These are phyloP conservation scores for Ammopiptanthus mongolicus DNA, from an alignment of 306 rosid genomes.

Conservation along the genomic window DNA sequence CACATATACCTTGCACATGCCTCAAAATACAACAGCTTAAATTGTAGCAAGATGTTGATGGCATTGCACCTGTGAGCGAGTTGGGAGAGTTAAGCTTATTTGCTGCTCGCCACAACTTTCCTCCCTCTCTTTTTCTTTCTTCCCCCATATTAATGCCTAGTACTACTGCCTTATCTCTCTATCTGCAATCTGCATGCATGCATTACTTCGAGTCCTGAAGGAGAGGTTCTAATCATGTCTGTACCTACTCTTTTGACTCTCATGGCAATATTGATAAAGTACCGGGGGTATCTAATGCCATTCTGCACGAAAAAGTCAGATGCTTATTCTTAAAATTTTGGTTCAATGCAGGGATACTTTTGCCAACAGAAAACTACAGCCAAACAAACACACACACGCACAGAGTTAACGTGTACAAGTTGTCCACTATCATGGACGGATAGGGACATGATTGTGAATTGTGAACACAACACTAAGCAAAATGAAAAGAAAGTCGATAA, in stretches of 20 bases:
- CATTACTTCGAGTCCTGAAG: no score
- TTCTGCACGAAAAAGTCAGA: background rate
- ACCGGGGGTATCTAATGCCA: constrained; percentile 56
- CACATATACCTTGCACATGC: constrained; percentile 79
- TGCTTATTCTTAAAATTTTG: constrained; percentile 19
- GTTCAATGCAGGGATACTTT: constrained; percentile 51
- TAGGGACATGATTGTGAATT: constrained; percentile 75
- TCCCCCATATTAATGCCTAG: background rate
- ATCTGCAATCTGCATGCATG: no score
- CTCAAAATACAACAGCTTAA: constrained; percentile 23
- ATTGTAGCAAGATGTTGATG: constrained; percentile 42
- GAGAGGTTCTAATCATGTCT: constrained; percentile 43
- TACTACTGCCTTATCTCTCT: background rate
- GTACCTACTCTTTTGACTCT: constrained; percentile 46
- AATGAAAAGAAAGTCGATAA: constrained; percentile 27
- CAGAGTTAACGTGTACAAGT: constrained; percentile 59
- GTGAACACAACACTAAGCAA: constrained; percentile 40
- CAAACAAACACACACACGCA: constrained; percentile 23
- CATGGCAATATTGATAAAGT: constrained; percentile 39
- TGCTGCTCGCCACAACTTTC: constrained; percentile 50
- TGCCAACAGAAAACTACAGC: constrained; percentile 34
- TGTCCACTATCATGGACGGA: constrained; percentile 54
- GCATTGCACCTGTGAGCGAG: constrained; percentile 73
- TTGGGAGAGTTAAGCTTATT: constrained; percentile 61
- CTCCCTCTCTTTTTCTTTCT: constrained; percentile 31